A percentile compares a stretch with the other conserved stretches of the same genome.
Conservation (phyloP, 2,329 filamentous ascomycete species). For the Colletotrichum melonis region DNA sequence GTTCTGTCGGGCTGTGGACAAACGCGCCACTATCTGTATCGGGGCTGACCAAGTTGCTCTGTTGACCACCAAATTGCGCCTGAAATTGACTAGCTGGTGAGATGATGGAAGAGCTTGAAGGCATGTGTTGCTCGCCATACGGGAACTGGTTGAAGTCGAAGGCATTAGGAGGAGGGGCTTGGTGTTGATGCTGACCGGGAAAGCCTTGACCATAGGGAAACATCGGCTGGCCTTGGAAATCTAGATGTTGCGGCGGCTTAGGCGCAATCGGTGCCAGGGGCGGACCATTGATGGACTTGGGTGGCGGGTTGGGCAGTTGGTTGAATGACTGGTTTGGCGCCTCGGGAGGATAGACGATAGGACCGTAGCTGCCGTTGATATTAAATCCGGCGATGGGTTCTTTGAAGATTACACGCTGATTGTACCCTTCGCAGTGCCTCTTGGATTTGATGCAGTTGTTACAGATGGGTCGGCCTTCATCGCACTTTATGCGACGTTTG, state of each 20-base stretch:
- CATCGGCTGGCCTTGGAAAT: slow-evolving; percentile 46
- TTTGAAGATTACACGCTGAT: slow-evolving; percentile 84
- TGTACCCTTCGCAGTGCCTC: slow-evolving; percentile 85
- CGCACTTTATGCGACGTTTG: slow-evolving; percentile 95
- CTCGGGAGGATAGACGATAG: slow-evolving; percentile 57
- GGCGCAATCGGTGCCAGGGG: slow-evolving; percentile 62
- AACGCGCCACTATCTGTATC: slow-evolving; percentile 22
- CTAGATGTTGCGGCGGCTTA: slow-evolving; percentile 55
- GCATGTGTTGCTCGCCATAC: slow-evolving; percentile 29
- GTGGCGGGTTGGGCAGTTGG: slow-evolving; percentile 54
- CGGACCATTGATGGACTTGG: slow-evolving; percentile 51
- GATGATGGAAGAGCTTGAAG: slow-evolving; percentile 32
- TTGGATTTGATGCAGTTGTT: slow-evolving; percentile 90
- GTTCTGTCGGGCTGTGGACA: neutral
- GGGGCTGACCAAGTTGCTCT: slow-evolving; percentile 22
- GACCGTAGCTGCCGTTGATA: slow-evolving; percentile 55
- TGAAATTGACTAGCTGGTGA: slow-evolving; percentile 32
- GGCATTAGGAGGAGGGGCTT: slow-evolving; percentile 24
- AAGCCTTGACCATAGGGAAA: slow-evolving; percentile 46
- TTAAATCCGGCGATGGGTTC: slow-evolving; percentile 72
- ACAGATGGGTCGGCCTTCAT: slow-evolving; percentile 86
- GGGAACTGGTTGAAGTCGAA: slow-evolving; percentile 41
- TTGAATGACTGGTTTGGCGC: slow-evolving; percentile 59
- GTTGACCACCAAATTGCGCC: slow-evolving; percentile 16
- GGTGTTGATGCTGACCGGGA: slow-evolving; percentile 38